Percentiles rank a stretch among this genome's conserved stretches.
phyloP scores from a whole-genome alignment of 805 yeast genomes.

The Tetrapisispora namnaoensis region DNA sequence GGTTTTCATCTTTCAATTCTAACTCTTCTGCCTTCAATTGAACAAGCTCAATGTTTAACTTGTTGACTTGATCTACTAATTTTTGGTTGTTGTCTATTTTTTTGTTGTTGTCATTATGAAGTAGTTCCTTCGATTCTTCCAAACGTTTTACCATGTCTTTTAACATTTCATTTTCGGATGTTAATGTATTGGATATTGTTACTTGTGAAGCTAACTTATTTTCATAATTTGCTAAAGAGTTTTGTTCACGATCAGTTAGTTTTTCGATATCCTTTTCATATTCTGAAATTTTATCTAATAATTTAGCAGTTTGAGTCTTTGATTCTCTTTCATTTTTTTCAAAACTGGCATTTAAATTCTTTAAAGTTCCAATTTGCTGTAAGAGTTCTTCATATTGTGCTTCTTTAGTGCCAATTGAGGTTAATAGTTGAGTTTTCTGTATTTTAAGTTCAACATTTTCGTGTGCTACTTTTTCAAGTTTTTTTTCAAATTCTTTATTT shows the following conservation, averaged over 20 bases:
- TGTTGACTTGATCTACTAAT: constrained; percentile 25
- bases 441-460: constrained; percentile 14
- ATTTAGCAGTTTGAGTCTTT: constrained; percentile 6
- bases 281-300: constrained; percentile 5
- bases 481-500: constrained; percentile 11
- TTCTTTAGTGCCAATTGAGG: constrained; percentile 18
- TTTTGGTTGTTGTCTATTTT: constrained; percentile 13
- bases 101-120: constrained; percentile 12
- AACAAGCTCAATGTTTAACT: constrained; percentile 22
- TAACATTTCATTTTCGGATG: constrained; percentile 22
- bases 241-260: constrained; percentile 11
- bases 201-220: constrained; percentile 30
- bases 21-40: constrained; percentile 23
- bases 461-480: constrained; percentile 12
- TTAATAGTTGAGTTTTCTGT: constrained; percentile 19
- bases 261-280: constrained; percentile 8
- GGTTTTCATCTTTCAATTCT: constrained; percentile 22
- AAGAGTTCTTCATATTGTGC: constrained; percentile 18
- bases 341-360: constrained; percentile 6
- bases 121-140: constrained; percentile 12
- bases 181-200: constrained; percentile 26
- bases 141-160: constrained; percentile 13
- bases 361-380: constrained; percentile 5
- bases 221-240: constrained; percentile 23
- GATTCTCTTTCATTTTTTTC: constrained; percentile 7